A percentile compares a stretch with the other conserved stretches of the same genome.
Conservation (phyloP, 2,329 filamentous ascomycete species). For the Ceratocystiopsis minuta region DNA sequence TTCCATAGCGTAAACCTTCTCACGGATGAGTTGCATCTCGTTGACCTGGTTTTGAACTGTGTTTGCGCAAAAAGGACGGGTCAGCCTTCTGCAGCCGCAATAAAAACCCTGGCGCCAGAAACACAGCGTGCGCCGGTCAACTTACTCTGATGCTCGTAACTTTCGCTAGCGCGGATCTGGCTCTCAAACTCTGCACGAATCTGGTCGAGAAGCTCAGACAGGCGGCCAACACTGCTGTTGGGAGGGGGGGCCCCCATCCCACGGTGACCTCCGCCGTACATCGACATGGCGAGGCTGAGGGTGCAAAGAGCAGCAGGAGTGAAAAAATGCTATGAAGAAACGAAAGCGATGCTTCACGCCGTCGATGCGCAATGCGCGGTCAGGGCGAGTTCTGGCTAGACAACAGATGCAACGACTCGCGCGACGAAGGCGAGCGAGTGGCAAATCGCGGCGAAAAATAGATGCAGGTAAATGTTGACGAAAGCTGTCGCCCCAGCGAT, state of each 20-base stretch:
- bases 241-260: constrained; percentile 55
- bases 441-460: no score
- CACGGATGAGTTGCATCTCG: constrained; percentile 85
- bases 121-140: background rate
- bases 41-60: constrained; percentile 78
- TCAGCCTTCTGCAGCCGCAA: constrained; percentile 4
- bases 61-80: constrained; percentile 11
- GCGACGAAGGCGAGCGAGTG: no score
- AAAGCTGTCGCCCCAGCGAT: no score
- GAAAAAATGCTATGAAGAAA: no score
- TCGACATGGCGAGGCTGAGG: constrained; percentile 33
- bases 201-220: constrained; percentile 83
- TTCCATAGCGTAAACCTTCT: constrained; percentile 87
- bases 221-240: constrained; percentile 36
- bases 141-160: constrained; percentile 89
- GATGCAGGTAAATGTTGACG: no score
- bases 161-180: constrained; percentile 62
- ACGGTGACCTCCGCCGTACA: constrained; percentile 70
- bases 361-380: no score
- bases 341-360: no score
- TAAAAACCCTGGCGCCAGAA: background rate
- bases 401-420: no score
- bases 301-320: no score
- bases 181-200: constrained; percentile 82
- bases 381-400: no score